Percentiles rank a stretch among this genome's conserved stretches.
Conservation (phyloP, 2,329 filamentous ascomycete species). For the Penicillium sp. region DNA sequence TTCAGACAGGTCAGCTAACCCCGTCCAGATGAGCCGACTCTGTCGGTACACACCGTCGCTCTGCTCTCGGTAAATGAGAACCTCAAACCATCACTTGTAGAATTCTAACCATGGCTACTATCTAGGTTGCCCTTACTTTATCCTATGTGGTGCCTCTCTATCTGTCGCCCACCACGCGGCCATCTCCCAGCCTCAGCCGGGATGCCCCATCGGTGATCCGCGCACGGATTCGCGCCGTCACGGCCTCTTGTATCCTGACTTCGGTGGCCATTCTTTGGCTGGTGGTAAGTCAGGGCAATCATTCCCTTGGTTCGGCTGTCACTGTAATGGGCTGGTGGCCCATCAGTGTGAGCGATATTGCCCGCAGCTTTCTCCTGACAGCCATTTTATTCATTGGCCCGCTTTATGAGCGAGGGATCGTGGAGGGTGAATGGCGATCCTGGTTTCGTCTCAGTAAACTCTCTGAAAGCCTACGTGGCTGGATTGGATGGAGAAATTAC, state of each 20-base stretch:
- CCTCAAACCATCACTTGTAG: neutral
- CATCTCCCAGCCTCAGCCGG: slow-evolving; percentile 74
- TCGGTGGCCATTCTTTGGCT: slow-evolving; percentile 67
- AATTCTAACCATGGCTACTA: slow-evolving; percentile 3
- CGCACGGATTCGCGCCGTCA: slow-evolving; percentile 78
- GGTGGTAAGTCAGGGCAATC: slow-evolving; percentile 56
- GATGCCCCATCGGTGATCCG: slow-evolving; percentile 89
- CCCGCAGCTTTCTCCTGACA: slow-evolving; percentile 68
- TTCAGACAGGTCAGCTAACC: slow-evolving; percentile 17
- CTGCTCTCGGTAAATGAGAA: slow-evolving; percentile 37
- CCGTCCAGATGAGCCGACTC: slow-evolving; percentile 35
- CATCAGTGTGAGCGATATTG: slow-evolving; percentile 63
- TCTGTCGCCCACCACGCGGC: slow-evolving; percentile 73
- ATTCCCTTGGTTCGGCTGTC: slow-evolving; percentile 56
- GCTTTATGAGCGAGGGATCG: slow-evolving; percentile 74
- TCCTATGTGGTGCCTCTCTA: slow-evolving; percentile 92
- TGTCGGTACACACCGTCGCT: slow-evolving; percentile 37
- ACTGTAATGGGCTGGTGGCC: slow-evolving; percentile 82
- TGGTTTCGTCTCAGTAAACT: slow-evolving; percentile 62
- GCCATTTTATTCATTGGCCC: slow-evolving; percentile 79
- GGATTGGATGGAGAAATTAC: slow-evolving; percentile 83
- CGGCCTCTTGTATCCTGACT: slow-evolving; percentile 69
- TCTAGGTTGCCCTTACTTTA: slow-evolving; percentile 74
- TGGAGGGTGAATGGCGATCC: slow-evolving; percentile 68
- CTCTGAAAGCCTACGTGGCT: slow-evolving; percentile 65